phyloP scores from a whole-genome alignment of 179 eudicot genomes.

The Silene vulgaris region DNA sequence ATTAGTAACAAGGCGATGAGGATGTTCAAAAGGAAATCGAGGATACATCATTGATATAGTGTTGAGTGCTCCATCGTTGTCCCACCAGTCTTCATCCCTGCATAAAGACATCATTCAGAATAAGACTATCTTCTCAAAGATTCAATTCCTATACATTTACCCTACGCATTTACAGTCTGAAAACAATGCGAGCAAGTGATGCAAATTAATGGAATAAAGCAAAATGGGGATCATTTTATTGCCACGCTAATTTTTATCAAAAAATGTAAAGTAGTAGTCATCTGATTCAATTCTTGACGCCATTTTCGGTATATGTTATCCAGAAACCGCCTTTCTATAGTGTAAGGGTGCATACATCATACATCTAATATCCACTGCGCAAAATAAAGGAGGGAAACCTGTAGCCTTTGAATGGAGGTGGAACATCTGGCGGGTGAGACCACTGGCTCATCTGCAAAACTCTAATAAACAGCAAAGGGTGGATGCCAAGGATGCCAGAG shows the following conservation, averaged over 20 bases:
- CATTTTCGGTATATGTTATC: no score
- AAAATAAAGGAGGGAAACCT: slow-evolving; percentile 37
- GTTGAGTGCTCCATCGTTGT: slow-evolving; percentile 94
- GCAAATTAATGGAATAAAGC: neutral
- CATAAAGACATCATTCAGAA: slow-evolving; percentile 3
- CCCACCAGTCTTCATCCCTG: slow-evolving; percentile 99
- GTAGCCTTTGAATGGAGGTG: slow-evolving; percentile 83
- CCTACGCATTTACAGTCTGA: neutral
- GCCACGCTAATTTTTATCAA: neutral
- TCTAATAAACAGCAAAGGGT: slow-evolving; percentile 73
- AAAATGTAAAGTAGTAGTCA: no score
- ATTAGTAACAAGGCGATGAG: slow-evolving; percentile 48
- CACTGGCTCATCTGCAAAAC: slow-evolving; percentile 91
- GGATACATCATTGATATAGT: slow-evolving; percentile 91
- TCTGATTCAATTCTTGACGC: no score
- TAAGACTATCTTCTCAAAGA: neutral
- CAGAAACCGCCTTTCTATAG: no score
- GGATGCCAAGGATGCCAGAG: slow-evolving; percentile 66
- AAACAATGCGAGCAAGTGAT: slow-evolving; percentile 2
- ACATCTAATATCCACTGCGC: no score
- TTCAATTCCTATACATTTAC: neutral
- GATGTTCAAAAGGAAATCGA: slow-evolving; percentile 76
- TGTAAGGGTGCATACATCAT: no score
- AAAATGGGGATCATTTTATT: neutral
- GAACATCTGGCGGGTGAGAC: slow-evolving; percentile 69